Conservation (phyloP, 2,329 filamentous ascomycete genomes). For the Aspergillus sp. region DNA sequence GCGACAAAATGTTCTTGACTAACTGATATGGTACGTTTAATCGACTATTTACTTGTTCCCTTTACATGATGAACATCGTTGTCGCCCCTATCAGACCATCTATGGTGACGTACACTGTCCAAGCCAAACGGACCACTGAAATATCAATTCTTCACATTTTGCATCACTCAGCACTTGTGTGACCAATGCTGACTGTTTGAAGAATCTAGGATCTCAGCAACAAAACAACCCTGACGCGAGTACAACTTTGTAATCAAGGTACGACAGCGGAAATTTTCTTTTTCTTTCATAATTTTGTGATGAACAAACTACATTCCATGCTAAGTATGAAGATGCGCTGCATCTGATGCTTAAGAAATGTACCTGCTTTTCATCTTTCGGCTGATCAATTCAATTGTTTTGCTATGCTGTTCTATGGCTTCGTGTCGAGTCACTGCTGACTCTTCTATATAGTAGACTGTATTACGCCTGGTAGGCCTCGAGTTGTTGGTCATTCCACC, state of each 20-base stretch:
- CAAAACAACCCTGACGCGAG: neutral
- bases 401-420: constrained; percentile 19
- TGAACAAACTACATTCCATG: constrained; percentile 60
- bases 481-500: constrained; percentile 48
- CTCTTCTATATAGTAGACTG: constrained; percentile 24
- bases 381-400: constrained; percentile 47
- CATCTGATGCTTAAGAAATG: constrained; percentile 56
- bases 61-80: constrained; percentile 58
- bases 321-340: constrained; percentile 58
- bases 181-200: constrained; percentile 28
- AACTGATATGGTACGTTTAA: constrained; percentile 29
- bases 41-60: constrained; percentile 6
- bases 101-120: constrained; percentile 62
- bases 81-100: constrained; percentile 64
- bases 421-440: constrained; percentile 27
- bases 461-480: constrained; percentile 42
- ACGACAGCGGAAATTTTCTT: constrained; percentile 24
- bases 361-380: constrained; percentile 67
- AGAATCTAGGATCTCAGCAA: constrained; percentile 9
- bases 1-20: constrained; percentile 2
- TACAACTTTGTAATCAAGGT: neutral
- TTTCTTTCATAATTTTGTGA: constrained; percentile 42
- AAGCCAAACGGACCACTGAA: constrained; percentile 63
- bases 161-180: constrained; percentile 5
- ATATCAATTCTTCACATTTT: constrained; percentile 8